Base-by-base conservation (phyloP, 805 yeast genomes). In the Metschnikowia colocasiae region DNA sequence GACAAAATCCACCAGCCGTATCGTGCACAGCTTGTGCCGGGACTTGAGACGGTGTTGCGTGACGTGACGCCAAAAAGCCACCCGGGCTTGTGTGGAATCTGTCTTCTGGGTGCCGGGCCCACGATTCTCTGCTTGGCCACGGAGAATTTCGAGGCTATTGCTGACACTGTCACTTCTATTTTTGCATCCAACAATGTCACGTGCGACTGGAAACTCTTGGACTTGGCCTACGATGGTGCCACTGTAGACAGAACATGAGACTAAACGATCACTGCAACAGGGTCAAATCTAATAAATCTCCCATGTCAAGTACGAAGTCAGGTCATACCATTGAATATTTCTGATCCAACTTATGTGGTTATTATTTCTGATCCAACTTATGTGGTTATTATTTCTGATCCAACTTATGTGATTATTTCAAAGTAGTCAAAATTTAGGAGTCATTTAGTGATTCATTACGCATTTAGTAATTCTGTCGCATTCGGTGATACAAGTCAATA, bases 61-160 rank as follows among this genome's bases (percentile, higher is more conserved):
- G 76, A 85, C 12, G 83, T 94, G 43, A 87, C 95, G 0, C 96
- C 98, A 36, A 75, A 79, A 38, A 74, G 87, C 5, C 87, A 87
- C 63, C 84, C 85, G 1, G 97, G 97, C 3, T 75, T 91, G 40
- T 75, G 94, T 49, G 99, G 99, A 44, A 88, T 94, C 58, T 94
- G 99, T 64, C 75, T 94, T 49, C 86, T 96, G 23, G 99, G 99
- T 45, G 99, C 99, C 6, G 99, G 99, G 7, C 99, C 99, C 48
- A 94, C 99, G 6, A 91, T 94, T 48, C 73, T 94, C 53, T 95
- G 96, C 35, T 76, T 94, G 53, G 98, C 99, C 4, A 90, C 97
- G 3, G 84, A 80, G 16, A 87, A 88, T 64, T 94, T 82, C 57
- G 97, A 90, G 6, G 75, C 71, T 10, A 90, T 94, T 57, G 96